A percentile compares a stretch with the other conserved stretches of the same genome.
Conservation (phyloP, 768 basidiomycete species). For the Tephrocybe rancida region DNA sequence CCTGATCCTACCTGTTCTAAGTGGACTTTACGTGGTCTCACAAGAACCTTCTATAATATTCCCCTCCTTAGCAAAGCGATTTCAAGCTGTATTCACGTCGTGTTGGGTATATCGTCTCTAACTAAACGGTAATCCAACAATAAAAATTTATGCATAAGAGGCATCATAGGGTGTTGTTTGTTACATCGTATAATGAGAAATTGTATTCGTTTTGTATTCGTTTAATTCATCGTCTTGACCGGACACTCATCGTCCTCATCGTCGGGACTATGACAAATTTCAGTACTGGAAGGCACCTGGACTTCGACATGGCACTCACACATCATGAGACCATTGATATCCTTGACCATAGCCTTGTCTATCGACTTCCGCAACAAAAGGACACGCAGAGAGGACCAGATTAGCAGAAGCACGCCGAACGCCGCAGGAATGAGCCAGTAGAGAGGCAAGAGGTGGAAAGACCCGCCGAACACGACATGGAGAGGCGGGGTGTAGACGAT, state of each 20-base stretch:
- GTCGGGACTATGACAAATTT: constrained; percentile 50
- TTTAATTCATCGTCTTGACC: constrained; percentile 32
- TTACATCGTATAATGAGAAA: no score
- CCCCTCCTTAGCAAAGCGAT: constrained; percentile 50
- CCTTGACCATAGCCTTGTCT: constrained; percentile 57
- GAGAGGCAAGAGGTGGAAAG: constrained; percentile 55
- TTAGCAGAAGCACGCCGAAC: constrained; percentile 57
- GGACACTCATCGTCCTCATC: constrained; percentile 66
- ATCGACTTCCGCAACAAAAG: constrained; percentile 56
- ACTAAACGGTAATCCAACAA: not conserved
- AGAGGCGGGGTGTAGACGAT: constrained; percentile 71
- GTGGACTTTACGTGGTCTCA: constrained; percentile 56
- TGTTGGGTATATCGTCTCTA: constrained; percentile 51
- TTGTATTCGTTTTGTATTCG: not conserved
- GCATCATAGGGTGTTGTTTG: no score
- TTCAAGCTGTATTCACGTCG: constrained; percentile 48
- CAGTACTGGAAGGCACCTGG: not conserved
- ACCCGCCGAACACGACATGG: constrained; percentile 69
- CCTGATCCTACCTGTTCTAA: constrained; percentile 51
- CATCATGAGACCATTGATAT: constrained; percentile 73
- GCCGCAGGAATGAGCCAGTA: constrained; percentile 71
- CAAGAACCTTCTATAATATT: constrained; percentile 63
- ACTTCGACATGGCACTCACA: constrained; percentile 43
- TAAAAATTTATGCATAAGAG: not conserved
- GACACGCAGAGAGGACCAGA: constrained; percentile 62